These are phyloP conservation scores for Fusarium luffae DNA, from an alignment of 2,329 filamentous ascomycete species.

Conservation along the genomic window DNA sequence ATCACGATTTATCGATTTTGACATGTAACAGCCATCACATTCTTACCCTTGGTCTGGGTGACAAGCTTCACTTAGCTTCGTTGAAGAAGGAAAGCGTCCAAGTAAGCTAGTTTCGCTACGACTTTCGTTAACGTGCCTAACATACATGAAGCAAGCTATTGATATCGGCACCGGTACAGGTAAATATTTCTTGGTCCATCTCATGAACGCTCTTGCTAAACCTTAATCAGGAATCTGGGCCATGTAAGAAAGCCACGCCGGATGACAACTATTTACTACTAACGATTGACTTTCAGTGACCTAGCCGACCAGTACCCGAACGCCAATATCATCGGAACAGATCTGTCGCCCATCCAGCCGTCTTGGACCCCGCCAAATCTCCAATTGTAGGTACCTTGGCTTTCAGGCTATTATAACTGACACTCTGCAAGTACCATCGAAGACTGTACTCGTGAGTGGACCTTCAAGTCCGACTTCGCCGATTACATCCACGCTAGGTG, in stretches of 20 bases:
- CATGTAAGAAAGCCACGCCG: slow-evolving; percentile 39
- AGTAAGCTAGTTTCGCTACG: not conserved
- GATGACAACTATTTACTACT: not conserved
- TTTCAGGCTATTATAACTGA: too few relatives aligned
- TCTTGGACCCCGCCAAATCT: slow-evolving; percentile 56
- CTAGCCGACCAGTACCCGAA: slow-evolving; percentile 57
- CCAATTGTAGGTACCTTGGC: slow-evolving; percentile 46
- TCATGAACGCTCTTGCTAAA: not conserved
- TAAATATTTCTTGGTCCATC: slow-evolving; percentile 6
- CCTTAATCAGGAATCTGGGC: slow-evolving; percentile 56
- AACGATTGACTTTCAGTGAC: slow-evolving; percentile 54
- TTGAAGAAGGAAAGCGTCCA: slow-evolving; percentile 41
- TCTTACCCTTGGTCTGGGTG: slow-evolving; percentile 35
- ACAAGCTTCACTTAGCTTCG: slow-evolving; percentile 37
- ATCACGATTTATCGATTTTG: not conserved
- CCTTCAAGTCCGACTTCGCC: slow-evolving; percentile 52
- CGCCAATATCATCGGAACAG: slow-evolving; percentile 61
- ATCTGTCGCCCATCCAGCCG: slow-evolving; percentile 57
- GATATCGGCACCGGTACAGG: slow-evolving; percentile 69
- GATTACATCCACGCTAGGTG: slow-evolving; percentile 71
- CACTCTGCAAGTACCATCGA: too few relatives aligned
- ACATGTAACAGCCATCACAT: slow-evolving; percentile 31
- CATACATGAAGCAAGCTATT: slow-evolving; percentile 43
- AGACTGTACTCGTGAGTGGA: slow-evolving; percentile 49
- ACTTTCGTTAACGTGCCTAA: slow-evolving; percentile 6